Base-by-base conservation (phyloP, 2,329 filamentous ascomycete genomes). In the Neofusicoccum parvum region DNA sequence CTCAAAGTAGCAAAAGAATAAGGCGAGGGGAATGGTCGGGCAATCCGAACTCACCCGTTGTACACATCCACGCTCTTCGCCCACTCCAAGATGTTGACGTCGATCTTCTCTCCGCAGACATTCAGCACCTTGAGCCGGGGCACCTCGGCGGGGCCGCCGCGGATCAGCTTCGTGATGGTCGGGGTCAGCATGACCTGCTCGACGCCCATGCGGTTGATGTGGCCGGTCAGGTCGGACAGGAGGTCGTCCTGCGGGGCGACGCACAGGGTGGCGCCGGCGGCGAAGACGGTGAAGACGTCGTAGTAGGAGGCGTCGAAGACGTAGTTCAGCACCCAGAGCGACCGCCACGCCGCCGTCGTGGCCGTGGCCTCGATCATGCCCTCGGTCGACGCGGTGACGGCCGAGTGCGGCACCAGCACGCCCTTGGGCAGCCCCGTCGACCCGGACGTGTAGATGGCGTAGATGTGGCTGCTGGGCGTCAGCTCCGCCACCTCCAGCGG, bases 361-460 rank as follows among this genome's bases (percentile, higher is more conserved):
- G 15, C 51, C 17, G 6, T 41, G 12, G 34, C 34, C 17, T 39
- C 11, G 34, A 20, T 41, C 48, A 64, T 64, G 37, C 62, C 17
- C 4, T n/a, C 10, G 3, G 17, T 20, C 1, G 62, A 15, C 0
- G 62, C 62, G 0, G 62, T 17, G 1, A 32, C 48, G 5, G 51
- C 50, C 14, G 14, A n/a, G 27, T 65, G 63, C 17, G 20, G 27
- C 10, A 65, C 10, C 17, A 49, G 20, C 36, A 69, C 67, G 5
- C 70, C 70, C 54, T 72, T 72, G 11, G 70, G 70, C 34, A 68
- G 67, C 12, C 70, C 70, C 11, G 70, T 72, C 11, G 67, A 69
- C 3, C 70, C 68, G 43, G 67, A 69, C 2, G 70, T 72, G 65
- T 69, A 71, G 37, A 70, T 66, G n/a, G 67, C 63, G 34, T 66